Percentiles rank a stretch among this genome's conserved stretches.
Evolutionary conservation across 371 early-diverging fungal genomes (phyloP).

Genomic region (Coemansia sp.): DNA sequence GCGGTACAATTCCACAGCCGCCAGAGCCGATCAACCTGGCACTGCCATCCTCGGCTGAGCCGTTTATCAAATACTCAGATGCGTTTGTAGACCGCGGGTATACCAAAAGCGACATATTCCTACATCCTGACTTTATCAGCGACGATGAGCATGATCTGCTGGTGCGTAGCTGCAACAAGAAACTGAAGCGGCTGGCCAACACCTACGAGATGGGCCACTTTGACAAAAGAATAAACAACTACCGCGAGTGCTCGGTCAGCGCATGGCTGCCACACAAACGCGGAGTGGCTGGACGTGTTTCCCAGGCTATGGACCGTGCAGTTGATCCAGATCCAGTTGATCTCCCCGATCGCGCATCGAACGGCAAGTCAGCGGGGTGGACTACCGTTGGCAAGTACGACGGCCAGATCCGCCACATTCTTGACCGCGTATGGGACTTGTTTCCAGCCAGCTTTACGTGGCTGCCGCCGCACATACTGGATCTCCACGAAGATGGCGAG

Average conservation of each 20-base stretch:
- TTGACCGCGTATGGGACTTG: constrained; percentile 51
- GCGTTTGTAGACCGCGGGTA: constrained; percentile 22
- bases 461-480: constrained; percentile 55
- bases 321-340: constrained; percentile 31
- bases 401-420: constrained; percentile 34
- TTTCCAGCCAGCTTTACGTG: constrained; percentile 44
- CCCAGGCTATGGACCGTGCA: constrained; percentile 20
- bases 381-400: constrained; percentile 41
- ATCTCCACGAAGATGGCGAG: constrained; percentile 52
- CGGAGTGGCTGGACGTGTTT: constrained; percentile 29
- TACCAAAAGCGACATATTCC: constrained; percentile 26
- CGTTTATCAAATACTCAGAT: constrained; percentile 28
- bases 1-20: constrained; percentile 25
- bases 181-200: constrained; percentile 48
- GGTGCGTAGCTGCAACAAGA: constrained; percentile 44
- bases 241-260: constrained; percentile 53
- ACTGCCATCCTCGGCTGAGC: constrained; percentile 16
- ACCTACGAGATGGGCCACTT: constrained; percentile 52
- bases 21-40: constrained; percentile 13
- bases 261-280: constrained; percentile 49
- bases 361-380: constrained; percentile 26
- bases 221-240: constrained; percentile 52
- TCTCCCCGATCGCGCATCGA: constrained; percentile 24
- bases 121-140: constrained; percentile 49
- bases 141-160: constrained; percentile 45